A percentile compares a stretch with the other conserved stretches of the same genome.
Evolutionary conservation across 345 rosid genomes (phyloP).

Genomic region (Pistacia atlantica): DNA sequence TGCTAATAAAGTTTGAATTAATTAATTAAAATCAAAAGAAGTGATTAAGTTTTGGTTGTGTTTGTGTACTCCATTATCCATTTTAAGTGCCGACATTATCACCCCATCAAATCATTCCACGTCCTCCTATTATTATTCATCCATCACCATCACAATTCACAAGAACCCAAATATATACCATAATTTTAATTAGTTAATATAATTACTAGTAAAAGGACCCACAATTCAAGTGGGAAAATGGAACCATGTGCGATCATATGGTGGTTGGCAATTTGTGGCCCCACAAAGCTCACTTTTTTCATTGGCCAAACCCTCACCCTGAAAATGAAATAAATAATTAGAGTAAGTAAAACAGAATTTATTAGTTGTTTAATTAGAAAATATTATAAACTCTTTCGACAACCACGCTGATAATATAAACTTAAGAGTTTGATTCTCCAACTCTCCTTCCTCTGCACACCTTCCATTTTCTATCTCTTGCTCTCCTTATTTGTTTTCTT

Average conservation of each 20-base stretch:
- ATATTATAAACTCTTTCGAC: no score
- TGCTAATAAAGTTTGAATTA: no score
- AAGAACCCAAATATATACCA: background rate
- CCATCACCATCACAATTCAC: background rate
- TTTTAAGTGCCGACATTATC: slow-evolving; percentile 15
- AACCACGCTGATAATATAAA: no score
- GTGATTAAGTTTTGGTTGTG: no score
- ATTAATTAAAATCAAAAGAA: no score
- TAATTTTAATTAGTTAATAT: background rate
- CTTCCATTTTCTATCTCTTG: slow-evolving; percentile 39
- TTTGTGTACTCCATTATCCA: background rate
- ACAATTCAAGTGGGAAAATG: slow-evolving; percentile 45
- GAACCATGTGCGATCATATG: slow-evolving; percentile 76
- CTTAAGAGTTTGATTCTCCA: slow-evolving; percentile 21
- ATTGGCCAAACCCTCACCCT: slow-evolving; percentile 20
- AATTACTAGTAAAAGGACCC: slow-evolving; percentile 15
- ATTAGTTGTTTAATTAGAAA: no score
- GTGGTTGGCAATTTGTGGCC: slow-evolving; percentile 52
- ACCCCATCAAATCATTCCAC: slow-evolving; percentile 15
- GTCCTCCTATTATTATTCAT: background rate
- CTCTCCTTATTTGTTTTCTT: background rate
- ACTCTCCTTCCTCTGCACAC: slow-evolving; percentile 39
- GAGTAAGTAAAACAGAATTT: no score
- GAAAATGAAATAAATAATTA: slow-evolving; percentile 24
- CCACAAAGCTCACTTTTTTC: slow-evolving; percentile 32